These are phyloP conservation scores for Oehlia diaphana DNA, from an alignment of 192 early-diverging fungal species.

Conservation along the genomic window DNA sequence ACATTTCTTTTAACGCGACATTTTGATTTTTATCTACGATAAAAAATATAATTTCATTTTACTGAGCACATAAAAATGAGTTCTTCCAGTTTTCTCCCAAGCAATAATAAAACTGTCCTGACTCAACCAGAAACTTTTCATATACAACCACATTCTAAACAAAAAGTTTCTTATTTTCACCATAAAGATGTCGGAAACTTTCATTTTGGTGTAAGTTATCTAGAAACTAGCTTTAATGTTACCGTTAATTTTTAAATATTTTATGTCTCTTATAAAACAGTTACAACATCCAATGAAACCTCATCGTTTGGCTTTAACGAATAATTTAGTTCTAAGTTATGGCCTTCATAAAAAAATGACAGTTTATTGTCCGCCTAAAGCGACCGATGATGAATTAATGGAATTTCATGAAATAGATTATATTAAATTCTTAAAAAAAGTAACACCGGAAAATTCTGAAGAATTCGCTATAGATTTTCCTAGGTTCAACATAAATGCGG, in stretches of 20 bases:
- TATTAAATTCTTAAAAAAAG: slow-evolving; percentile 90
- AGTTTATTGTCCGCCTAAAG: slow-evolving; percentile 77
- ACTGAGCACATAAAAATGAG: background rate
- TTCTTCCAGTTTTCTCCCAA: background rate
- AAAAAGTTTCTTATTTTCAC: slow-evolving; percentile 72
- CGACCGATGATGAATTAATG: slow-evolving; percentile 87
- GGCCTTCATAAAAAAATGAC: slow-evolving; percentile 90
- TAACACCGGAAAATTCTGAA: slow-evolving; percentile 72
- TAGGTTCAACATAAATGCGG: slow-evolving; percentile 92
- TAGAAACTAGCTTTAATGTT: too few relatives aligned
- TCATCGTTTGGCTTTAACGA: slow-evolving; percentile 89
- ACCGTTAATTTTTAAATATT: background rate
- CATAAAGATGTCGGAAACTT: slow-evolving; percentile 76
- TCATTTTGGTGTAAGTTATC: slow-evolving; percentile 65
- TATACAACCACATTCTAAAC: slow-evolving; percentile 57
- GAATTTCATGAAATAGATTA: slow-evolving; percentile 97
- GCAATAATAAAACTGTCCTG: background rate
- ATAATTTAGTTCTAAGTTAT: slow-evolving; percentile 92
- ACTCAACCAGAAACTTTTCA: slow-evolving; percentile 1
- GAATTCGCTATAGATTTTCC: slow-evolving; percentile 56
- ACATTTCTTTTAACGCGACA: too few relatives aligned
- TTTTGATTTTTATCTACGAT: too few relatives aligned
- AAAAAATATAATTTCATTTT: too few relatives aligned
- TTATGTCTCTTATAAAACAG: slow-evolving; percentile 26
- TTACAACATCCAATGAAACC: slow-evolving; percentile 87